phyloP scores from a whole-genome alignment of 805 yeast genomes.

The Pichia eremophila region DNA sequence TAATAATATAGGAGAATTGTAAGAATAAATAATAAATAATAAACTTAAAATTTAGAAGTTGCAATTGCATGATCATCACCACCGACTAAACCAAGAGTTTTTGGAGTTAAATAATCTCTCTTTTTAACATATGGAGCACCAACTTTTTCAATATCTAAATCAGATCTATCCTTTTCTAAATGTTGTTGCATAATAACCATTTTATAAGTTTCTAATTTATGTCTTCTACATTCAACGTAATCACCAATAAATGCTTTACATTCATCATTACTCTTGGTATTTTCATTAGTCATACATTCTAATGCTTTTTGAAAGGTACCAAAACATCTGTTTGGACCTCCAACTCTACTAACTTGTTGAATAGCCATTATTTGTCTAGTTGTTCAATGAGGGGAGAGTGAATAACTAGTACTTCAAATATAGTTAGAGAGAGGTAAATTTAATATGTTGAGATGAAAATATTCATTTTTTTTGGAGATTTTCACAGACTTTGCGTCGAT shows the following conservation, averaged over 20 bases:
- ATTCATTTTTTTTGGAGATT: no score
- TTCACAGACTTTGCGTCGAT: no score
- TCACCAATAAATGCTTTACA: conserved; percentile 27
- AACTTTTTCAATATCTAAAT: conserved; percentile 20
- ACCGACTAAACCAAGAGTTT: conserved; percentile 28
- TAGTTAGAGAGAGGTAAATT: background rate
- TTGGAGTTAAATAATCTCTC: conserved; percentile 30
- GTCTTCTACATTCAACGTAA: conserved; percentile 31
- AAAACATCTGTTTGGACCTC: conserved; percentile 32
- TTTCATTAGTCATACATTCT: conserved; percentile 29
- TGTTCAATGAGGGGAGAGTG: background rate
- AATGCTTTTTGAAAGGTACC: conserved; percentile 30
- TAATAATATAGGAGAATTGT: no score
- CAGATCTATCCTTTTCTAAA: conserved; percentile 20
- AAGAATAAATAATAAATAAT: background rate
- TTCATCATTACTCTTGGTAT: conserved; percentile 23
- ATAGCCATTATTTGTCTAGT: conserved; percentile 19
- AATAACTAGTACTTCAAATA: no score
- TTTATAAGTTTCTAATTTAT: conserved; percentile 28
- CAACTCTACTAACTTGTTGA: conserved; percentile 27
- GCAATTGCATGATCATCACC: conserved; percentile 28
- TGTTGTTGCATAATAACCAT: conserved; percentile 27
- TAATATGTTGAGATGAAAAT: no score
- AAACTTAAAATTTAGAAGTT: conserved; percentile 15
- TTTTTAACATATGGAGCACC: conserved; percentile 32